A percentile compares a stretch with the other conserved stretches of the same genome.
Conservation (phyloP, 352 stramenopile genomes). For the Lagenidium giganteum region DNA sequence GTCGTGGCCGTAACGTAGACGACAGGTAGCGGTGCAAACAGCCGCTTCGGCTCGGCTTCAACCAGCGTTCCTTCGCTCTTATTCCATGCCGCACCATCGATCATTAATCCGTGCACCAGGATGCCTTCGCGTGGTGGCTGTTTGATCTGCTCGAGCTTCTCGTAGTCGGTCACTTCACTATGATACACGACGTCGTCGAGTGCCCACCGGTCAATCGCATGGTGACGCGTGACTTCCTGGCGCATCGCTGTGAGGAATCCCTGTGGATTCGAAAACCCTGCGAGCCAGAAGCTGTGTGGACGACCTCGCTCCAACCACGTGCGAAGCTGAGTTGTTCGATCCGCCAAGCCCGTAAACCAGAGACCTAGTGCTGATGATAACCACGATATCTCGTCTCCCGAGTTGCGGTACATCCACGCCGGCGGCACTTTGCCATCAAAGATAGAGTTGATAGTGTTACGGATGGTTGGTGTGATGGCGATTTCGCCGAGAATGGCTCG, state of each 20-base stretch:
- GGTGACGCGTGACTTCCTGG: slow-evolving; percentile 64
- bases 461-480: slow-evolving; percentile 40
- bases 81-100: slow-evolving; percentile 76
- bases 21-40: slow-evolving; percentile 67
- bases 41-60: slow-evolving; percentile 70
- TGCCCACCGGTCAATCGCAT: slow-evolving; percentile 69
- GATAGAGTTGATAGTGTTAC: slow-evolving; percentile 52
- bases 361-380: slow-evolving; percentile 53
- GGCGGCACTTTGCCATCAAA: slow-evolving; percentile 68
- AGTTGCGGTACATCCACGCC: slow-evolving; percentile 36
- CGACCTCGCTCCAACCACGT: slow-evolving; percentile 58
- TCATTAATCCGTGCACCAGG: slow-evolving; percentile 62
- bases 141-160: slow-evolving; percentile 73
- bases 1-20: slow-evolving; percentile 77
- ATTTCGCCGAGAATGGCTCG: slow-evolving; percentile 60
- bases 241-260: slow-evolving; percentile 75
- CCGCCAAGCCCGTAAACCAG: slow-evolving; percentile 61
- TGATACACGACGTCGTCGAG: slow-evolving; percentile 79
- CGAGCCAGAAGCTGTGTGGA: slow-evolving; percentile 70
- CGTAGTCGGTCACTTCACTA: slow-evolving; percentile 80
- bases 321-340: slow-evolving; percentile 52
- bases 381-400: slow-evolving; percentile 70
- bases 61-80: slow-evolving; percentile 63
- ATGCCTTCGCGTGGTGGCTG: slow-evolving; percentile 66
- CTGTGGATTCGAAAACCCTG: slow-evolving; percentile 70